Percentiles rank a stretch among this genome's conserved stretches.
phyloP scores from a whole-genome alignment of 257 asterid genomes.

The Solanum gandarillasii region DNA sequence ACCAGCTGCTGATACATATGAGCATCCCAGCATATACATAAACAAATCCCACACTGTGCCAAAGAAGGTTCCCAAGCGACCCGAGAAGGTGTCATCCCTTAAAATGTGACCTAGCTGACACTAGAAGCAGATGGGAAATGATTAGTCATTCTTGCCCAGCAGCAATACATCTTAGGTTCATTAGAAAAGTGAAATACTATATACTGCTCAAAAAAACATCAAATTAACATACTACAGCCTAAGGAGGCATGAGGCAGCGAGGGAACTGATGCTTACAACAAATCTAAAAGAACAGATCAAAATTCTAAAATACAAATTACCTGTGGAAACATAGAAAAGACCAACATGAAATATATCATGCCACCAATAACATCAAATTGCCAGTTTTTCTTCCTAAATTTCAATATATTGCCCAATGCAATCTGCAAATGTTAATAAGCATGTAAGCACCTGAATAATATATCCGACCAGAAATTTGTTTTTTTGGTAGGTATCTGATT shows the following conservation, averaged over 20 bases:
- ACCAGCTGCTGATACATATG: slow-evolving; percentile 71
- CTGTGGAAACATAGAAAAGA: slow-evolving; percentile 97
- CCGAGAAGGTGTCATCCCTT: slow-evolving; percentile 72
- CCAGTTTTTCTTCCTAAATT: slow-evolving; percentile 98
- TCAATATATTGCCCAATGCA: slow-evolving; percentile 95
- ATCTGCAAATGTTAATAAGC: slow-evolving; percentile 39
- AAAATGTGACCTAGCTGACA: slow-evolving; percentile 88
- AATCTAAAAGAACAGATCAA: neutral
- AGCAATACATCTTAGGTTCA: neutral
- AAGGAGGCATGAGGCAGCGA: neutral
- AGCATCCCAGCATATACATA: slow-evolving; percentile 57
- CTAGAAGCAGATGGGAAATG: slow-evolving; percentile 34
- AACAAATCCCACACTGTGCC: slow-evolving; percentile 80
- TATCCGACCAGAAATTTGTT: neutral
- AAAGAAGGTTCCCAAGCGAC: slow-evolving; percentile 77
- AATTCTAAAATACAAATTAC: slow-evolving; percentile 15
- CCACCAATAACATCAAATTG: slow-evolving; percentile 97
- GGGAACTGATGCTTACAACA: neutral
- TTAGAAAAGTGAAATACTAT: neutral
- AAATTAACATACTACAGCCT: neutral
- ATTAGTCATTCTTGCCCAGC: slow-evolving; percentile 9
- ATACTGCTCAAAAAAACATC: neutral
- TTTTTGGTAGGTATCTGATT: neutral
- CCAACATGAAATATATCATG: slow-evolving; percentile 71
- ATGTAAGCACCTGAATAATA: neutral